Evolutionary conservation across 2,329 filamentous ascomycete genomes (phyloP), one percentile per base, ranked within the genome.

Genomic region (Chrysoporthe puriensis): DNA sequence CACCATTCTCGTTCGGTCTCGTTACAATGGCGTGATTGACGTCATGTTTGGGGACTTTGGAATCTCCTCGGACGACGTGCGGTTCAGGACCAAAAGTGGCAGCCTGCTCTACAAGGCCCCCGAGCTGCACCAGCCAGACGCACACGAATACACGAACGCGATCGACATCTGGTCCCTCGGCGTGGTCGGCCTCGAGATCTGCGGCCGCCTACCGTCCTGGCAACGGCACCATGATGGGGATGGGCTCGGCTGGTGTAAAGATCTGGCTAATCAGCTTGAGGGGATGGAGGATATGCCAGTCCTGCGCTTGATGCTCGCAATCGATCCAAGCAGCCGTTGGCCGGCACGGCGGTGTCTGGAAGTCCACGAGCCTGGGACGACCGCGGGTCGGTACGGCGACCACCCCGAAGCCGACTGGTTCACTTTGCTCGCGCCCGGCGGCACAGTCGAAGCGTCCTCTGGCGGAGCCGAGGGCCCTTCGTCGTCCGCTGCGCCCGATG

Each of bases 1-100:
- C 21, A 54, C 6, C 18, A 21, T 54, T 4, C 50, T 54, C 18
- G 50, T 54, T 32, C 50, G 50, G 1, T 54, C 21, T 54, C 50
- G 50, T 3, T 8, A n/a, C 26, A 18, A 3, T 4, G 50, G 50
- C 5, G n/a, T 18, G 18, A 54, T 54, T 32, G 50, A 54, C 13
- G 50, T 54, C 5, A 54, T 54, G 50, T 54, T 54, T 18, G 50
- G 50, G 18, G 50, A 54, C 18, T 54, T 54, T n/a, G 50, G 50
- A 6, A 5, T 54, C n/a, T n/a, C 50, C 16, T 54, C 50, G 50
- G n/a, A 54, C 11, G n/a, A 26, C n/a, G 18, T 26, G 5, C 50
- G 50, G 9, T 54, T 54, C 50, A n/a, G 26, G 3, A 6, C 50
- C 50, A 54, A 54, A 7, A 26, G 21, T 32, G 50, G 50, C 50